Evolutionary conservation across 179 eudicot genomes (phyloP).

Genomic region (Dionaea muscipula): DNA sequence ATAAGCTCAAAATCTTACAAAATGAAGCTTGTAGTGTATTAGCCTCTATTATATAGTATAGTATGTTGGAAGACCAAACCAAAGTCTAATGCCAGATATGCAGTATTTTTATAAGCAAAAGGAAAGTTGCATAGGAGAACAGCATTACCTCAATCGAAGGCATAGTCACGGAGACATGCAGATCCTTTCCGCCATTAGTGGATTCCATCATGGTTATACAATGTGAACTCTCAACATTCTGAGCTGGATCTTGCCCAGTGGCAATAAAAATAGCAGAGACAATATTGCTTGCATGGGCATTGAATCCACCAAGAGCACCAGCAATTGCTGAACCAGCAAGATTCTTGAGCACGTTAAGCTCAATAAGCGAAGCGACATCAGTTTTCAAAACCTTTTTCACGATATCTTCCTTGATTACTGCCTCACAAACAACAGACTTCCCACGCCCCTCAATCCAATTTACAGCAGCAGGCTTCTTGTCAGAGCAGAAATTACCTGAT

Average conservation of each 20-base stretch:
- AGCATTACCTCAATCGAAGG: constrained; percentile 29
- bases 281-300: constrained; percentile 28
- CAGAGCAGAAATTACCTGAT: constrained; percentile 18
- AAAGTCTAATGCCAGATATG: no score
- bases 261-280: constrained; percentile 25
- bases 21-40: no score
- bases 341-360: constrained; percentile 28
- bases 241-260: constrained; percentile 20
- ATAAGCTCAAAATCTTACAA: no score
- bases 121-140: no score
- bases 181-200: constrained; percentile 19
- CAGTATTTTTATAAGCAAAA: no score
- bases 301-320: constrained; percentile 29
- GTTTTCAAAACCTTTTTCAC: constrained; percentile 22
- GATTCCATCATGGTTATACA: constrained; percentile 31
- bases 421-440: constrained; percentile 21
- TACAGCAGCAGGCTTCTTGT: constrained; percentile 21
- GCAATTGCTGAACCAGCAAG: constrained; percentile 27
- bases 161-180: constrained; percentile 30
- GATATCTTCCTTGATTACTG: constrained; percentile 17
- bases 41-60: no score
- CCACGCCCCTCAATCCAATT: constrained; percentile 24
- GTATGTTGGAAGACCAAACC: no score
- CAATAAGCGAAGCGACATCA: constrained; percentile 17
- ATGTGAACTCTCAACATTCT: constrained; percentile 22